Evolutionary conservation across 805 yeast species (phyloP).

Genomic region (Helenozyma baotianmanensis): DNA sequence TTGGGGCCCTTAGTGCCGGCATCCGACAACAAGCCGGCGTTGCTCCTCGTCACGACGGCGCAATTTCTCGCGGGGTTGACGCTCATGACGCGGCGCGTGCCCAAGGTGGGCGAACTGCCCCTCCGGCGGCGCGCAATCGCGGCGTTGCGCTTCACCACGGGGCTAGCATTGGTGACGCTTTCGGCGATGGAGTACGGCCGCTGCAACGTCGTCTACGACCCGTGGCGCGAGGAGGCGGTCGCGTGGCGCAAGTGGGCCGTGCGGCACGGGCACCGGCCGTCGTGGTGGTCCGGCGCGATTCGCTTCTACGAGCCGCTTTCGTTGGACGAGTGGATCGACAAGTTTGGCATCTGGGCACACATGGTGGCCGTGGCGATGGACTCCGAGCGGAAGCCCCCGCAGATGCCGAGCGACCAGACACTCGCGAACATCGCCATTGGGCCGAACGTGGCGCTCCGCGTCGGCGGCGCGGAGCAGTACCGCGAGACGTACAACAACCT

Average conservation of each 20-base stretch:
- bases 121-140: constrained; percentile 6
- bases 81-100: constrained; percentile 10
- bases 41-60: constrained; percentile 46
- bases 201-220: constrained; percentile 47
- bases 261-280: constrained; percentile 44
- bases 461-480: constrained; percentile 12
- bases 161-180: constrained; percentile 42
- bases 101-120: constrained; percentile 10
- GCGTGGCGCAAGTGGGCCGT: constrained; percentile 48
- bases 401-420: constrained; percentile 1
- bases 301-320: constrained; percentile 51
- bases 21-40: constrained; percentile 54
- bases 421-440: constrained; percentile 14
- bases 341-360: constrained; percentile 17
- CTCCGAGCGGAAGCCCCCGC: constrained; percentile 1
- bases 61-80: constrained; percentile 49
- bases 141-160: constrained; percentile 7
- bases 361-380: constrained; percentile 13
- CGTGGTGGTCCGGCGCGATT: constrained; percentile 66
- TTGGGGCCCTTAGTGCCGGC: constrained; percentile 79
- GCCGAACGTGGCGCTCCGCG: constrained; percentile 12
- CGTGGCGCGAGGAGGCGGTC: constrained; percentile 69
- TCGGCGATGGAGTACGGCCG: constrained; percentile 56
- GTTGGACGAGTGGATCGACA: constrained; percentile 29
- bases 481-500: constrained; percentile 27